These are phyloP conservation scores for Nigrograna mackinnonii DNA, from an alignment of 2,329 filamentous ascomycete species.

Conservation along the genomic window DNA sequence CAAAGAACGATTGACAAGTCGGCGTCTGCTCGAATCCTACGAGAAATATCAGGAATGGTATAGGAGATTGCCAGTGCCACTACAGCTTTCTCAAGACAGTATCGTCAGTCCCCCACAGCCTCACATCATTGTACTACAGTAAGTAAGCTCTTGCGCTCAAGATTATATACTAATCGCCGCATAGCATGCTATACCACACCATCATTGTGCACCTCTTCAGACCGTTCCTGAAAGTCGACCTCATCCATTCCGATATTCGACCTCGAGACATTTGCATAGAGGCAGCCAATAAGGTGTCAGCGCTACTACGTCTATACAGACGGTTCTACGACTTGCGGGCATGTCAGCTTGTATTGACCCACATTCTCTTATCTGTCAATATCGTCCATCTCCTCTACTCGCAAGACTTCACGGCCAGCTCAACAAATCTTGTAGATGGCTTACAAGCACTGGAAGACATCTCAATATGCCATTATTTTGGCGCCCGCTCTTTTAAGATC, in stretches of 20 bases:
- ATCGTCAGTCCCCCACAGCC: conserved; percentile 68
- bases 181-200: conserved; percentile 69
- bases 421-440: conserved; percentile 44
- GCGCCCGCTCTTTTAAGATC: conserved; percentile 46
- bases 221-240: conserved; percentile 68
- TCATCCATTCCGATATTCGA: conserved; percentile 61
- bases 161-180: background rate
- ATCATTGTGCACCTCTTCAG: conserved; percentile 74
- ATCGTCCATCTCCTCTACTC: conserved; percentile 52
- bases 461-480: conserved; percentile 49
- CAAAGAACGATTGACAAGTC: conserved; percentile 65
- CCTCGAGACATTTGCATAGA: conserved; percentile 68
- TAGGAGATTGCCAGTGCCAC: conserved; percentile 64
- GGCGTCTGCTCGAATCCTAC: conserved; percentile 66
- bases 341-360: conserved; percentile 42
- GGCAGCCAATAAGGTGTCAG: conserved; percentile 49
- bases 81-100: conserved; percentile 56
- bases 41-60: conserved; percentile 75
- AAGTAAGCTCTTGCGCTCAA: conserved; percentile 42
- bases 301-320: conserved; percentile 46
- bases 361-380: conserved; percentile 45
- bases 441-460: conserved; percentile 47
- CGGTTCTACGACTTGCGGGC: conserved; percentile 48
- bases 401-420: conserved; percentile 37
- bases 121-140: conserved; percentile 75